These are phyloP conservation scores for Erythrobasidium yunnanense DNA, from an alignment of 768 basidiomycete genomes.

Conservation along the genomic window DNA sequence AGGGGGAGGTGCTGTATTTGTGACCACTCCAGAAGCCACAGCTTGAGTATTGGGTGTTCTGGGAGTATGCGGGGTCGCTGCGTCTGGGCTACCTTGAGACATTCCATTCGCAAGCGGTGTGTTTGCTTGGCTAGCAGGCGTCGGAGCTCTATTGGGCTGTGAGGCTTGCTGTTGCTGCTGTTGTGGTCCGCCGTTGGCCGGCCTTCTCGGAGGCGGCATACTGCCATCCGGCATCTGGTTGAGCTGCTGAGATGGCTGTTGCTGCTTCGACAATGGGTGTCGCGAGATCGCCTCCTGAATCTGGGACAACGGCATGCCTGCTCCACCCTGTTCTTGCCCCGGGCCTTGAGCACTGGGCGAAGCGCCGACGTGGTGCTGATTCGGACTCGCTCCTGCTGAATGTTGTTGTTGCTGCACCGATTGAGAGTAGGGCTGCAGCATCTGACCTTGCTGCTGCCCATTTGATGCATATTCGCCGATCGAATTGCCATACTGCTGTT, in stretches of 20 bases:
- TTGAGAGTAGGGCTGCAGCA: background rate
- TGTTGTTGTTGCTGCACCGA: background rate
- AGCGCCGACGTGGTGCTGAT: too few relatives aligned
- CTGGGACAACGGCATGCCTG: background rate
- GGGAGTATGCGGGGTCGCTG: background rate
- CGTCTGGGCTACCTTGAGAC: background rate
- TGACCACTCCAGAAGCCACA: background rate
- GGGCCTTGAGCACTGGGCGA: background rate
- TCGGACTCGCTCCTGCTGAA: slow-evolving; percentile 1
- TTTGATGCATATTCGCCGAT: background rate
- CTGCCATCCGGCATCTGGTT: background rate
- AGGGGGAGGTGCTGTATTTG: background rate
- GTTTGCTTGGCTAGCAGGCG: background rate
- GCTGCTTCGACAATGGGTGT: background rate
- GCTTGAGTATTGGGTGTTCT: slow-evolving; percentile 11
- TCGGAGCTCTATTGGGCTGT: background rate
- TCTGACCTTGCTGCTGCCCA: background rate
- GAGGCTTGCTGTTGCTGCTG: slow-evolving; percentile 1
- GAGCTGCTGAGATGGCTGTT: background rate
- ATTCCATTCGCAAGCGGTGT: slow-evolving; percentile 10
- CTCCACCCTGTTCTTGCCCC: background rate
- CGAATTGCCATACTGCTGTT: background rate
- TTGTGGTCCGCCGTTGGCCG: background rate
- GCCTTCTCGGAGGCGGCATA: background rate
- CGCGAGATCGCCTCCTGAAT: background rate